Percentiles rank a stretch among this genome's conserved stretches.
Conservation (phyloP, 306 rosid species). For the Sphenostylis stenocarpa region DNA sequence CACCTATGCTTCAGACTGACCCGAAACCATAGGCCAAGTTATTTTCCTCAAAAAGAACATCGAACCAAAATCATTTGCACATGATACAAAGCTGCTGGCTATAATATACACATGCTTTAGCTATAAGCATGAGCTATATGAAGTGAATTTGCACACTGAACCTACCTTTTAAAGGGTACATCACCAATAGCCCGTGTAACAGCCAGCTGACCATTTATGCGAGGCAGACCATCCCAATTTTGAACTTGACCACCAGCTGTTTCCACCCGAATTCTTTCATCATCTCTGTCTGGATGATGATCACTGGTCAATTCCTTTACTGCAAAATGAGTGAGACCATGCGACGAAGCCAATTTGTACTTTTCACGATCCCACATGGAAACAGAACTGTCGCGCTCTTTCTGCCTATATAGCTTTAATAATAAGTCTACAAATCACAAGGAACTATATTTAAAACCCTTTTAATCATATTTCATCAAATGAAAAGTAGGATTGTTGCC, state of each 20-base stretch:
- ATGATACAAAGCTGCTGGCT: neutral
- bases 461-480: constrained; percentile 25
- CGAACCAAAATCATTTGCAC: neutral
- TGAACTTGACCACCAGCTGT: constrained; percentile 91
- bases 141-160: constrained; percentile 24
- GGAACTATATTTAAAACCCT: constrained; percentile 36
- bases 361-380: constrained; percentile 57
- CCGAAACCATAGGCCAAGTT: neutral
- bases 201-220: constrained; percentile 93
- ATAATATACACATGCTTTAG: neutral
- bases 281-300: constrained; percentile 94
- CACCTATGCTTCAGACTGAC: neutral
- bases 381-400: constrained; percentile 57
- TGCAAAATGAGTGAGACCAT: constrained; percentile 60
- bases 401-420: constrained; percentile 71
- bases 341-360: constrained; percentile 53
- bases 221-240: constrained; percentile 84
- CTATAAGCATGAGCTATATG: constrained; percentile 21
- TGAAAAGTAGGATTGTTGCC: constrained; percentile 1
- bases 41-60: neutral
- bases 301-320: constrained; percentile 92
- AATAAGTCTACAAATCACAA: constrained; percentile 63
- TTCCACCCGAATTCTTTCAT: constrained; percentile 88
- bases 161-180: constrained; percentile 75
- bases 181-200: constrained; percentile 90